Percentiles rank a stretch among this genome's conserved stretches.
Conservation (phyloP, 2,329 filamentous ascomycete species). For the Penicillium sp. region DNA sequence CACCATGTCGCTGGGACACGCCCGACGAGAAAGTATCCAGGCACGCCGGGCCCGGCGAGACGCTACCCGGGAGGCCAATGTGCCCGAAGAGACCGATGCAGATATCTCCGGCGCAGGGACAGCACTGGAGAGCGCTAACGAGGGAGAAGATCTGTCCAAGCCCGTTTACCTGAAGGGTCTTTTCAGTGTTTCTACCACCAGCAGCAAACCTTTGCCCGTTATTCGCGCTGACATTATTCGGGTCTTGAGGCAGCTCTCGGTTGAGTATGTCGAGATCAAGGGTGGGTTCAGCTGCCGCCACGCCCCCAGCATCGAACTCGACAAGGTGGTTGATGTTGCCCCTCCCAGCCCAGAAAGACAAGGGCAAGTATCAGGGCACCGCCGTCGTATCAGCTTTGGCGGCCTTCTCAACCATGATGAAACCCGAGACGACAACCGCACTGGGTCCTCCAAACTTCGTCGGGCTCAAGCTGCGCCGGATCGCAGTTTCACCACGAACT, state of each 20-base stretch:
- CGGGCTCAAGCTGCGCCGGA: conserved; percentile 53
- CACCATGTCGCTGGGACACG: conserved; percentile 85
- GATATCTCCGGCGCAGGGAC: conserved; percentile 62
- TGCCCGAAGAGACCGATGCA: conserved; percentile 86
- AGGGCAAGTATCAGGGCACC: conserved; percentile 53
- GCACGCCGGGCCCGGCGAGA: conserved; percentile 73
- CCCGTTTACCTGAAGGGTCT: conserved; percentile 94
- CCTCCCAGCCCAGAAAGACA: conserved; percentile 57
- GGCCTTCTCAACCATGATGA: conserved; percentile 67
- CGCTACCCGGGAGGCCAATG: conserved; percentile 68
- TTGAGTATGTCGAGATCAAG: conserved; percentile 89
- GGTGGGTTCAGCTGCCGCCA: conserved; percentile 91
- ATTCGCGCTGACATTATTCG: conserved; percentile 89
- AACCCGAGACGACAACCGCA: conserved; percentile 58
- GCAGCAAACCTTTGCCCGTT: conserved; percentile 78
- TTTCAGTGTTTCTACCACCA: conserved; percentile 96
- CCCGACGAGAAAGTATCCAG: conserved; percentile 87
- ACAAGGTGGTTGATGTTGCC: conserved; percentile 63
- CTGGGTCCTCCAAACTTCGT: conserved; percentile 44
- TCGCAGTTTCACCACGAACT: conserved; percentile 74
- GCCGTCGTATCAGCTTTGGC: conserved; percentile 79
- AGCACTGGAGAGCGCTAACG: conserved; percentile 47
- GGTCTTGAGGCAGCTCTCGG: conserved; percentile 79
- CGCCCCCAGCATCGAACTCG: conserved; percentile 81
- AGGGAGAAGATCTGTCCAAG: conserved; percentile 73